Base-by-base conservation (phyloP, 2,329 filamentous ascomycete genomes). In the Venturia carpophila region DNA sequence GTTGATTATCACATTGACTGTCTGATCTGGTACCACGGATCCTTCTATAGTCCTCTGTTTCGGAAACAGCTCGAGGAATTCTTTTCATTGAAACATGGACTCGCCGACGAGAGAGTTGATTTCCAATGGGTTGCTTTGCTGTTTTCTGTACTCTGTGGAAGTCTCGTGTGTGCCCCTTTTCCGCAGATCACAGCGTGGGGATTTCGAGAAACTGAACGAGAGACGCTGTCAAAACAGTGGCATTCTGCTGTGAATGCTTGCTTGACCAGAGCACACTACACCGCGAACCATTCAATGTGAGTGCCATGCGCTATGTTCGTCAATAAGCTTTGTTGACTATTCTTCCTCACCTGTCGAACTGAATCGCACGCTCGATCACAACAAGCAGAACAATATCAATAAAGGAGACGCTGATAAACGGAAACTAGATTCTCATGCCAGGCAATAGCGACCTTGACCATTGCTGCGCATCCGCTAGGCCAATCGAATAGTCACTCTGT, bases 391-490 rank as follows among this genome's bases (percentile, higher is more conserved):
- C 19, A 19, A 47, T 3, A 21, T 6, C 9, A 42, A 10, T 21
- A 19, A 21, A 19, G 19, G 19, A 21, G 19, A 7, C 21, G 6
- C 43, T 47, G 10, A 47, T 19, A 47, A 21, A 7, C 6, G 13
- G 2, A 19, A 21, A 21, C 19, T 10, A 55, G 49, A 34, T 74
- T 77, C 55, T 75, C 77, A 0, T 73, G 81, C 4, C 77, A 82
- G 68, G 76, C 80, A 5, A 79, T 83, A 47, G 72, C 78, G 11
- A 78, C 76, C 1, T 71, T 80, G 45, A 80, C 80, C n/a, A 77
- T 80, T 4, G 78, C 78, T 11, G 80, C 79, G 9, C 80, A 83
- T 69, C 70, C 80, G 15, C 73, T 82, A 0, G 80, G 80, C 1
- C 78, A 76, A 34, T 79, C 79, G 5, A 81, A 80, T 67, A 77